These are phyloP conservation scores for Patellifolia procumbens DNA, from an alignment of 179 eudicot species.

Conservation along the genomic window DNA sequence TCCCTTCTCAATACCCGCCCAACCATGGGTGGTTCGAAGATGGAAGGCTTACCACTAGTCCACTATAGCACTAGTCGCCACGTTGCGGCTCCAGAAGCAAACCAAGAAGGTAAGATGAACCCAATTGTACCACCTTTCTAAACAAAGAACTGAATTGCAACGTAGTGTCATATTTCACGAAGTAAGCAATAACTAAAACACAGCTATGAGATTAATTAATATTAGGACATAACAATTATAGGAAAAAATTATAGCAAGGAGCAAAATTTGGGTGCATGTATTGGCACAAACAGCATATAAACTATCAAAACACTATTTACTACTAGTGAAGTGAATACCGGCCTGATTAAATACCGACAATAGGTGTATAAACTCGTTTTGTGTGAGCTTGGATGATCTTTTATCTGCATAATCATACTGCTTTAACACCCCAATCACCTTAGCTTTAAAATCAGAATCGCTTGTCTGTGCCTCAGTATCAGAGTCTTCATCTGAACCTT, in stretches of 20 bases:
- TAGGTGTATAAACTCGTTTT: slow-evolving; percentile 70
- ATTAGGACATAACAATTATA: background rate
- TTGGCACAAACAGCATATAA: background rate
- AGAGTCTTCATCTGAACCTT: slow-evolving; percentile 42
- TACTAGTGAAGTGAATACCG: slow-evolving; percentile 72
- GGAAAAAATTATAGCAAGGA: background rate
- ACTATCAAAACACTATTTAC: slow-evolving; percentile 10
- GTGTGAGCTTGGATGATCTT: slow-evolving; percentile 75
- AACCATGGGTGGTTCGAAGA: too few species aligned
- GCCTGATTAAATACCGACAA: slow-evolving; percentile 68
- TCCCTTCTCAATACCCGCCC: too few species aligned
- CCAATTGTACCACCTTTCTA: too few species aligned
- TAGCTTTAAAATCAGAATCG: slow-evolving; percentile 32
- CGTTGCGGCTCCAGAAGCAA: too few species aligned
- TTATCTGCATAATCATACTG: slow-evolving; percentile 62
- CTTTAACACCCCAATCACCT: slow-evolving; percentile 55
- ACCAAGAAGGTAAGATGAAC: too few species aligned
- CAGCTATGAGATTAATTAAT: background rate
- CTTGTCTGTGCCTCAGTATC: slow-evolving; percentile 19
- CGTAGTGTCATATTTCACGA: too few species aligned
- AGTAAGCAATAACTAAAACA: too few species aligned
- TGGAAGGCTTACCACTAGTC: too few species aligned
- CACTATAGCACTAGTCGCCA: too few species aligned
- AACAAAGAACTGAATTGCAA: background rate
- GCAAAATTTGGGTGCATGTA: slow-evolving; percentile 9